phyloP scores from a whole-genome alignment of 2,329 filamentous ascomycete genomes.

The Fusarium hainanense region DNA sequence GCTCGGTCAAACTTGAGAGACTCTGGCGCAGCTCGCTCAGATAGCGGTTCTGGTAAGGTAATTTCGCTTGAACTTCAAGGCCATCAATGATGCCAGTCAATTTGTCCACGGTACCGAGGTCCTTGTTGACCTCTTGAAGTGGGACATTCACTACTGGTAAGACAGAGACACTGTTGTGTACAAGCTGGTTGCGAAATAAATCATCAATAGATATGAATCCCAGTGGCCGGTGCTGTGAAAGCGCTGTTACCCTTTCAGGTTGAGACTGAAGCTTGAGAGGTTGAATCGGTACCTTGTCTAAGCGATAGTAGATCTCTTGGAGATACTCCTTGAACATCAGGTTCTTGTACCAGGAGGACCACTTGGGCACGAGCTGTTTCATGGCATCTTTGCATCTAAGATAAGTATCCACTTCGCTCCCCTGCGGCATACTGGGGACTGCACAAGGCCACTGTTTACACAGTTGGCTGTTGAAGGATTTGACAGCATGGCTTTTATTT shows the following conservation, averaged over 20 bases:
- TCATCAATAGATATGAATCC: slow-evolving; percentile 27
- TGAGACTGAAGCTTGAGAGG: not conserved
- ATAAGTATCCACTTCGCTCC: not conserved
- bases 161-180: accelerated
- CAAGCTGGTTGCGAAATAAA: not conserved
- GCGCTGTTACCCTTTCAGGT: not conserved
- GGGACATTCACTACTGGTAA: not conserved
- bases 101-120: not conserved
- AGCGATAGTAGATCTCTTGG: not conserved
- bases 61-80: slow-evolving; percentile 6
- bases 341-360: slow-evolving; percentile 8
- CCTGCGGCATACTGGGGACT: not conserved
- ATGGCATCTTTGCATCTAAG: not conserved
- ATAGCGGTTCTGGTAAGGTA: slow-evolving; percentile 24
- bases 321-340: slow-evolving; percentile 25
- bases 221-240: not conserved
- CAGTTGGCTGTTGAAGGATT: not conserved
- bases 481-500: not conserved
- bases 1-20: slow-evolving; percentile 3
- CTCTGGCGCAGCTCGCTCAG: slow-evolving; percentile 26
- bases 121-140: accelerated
- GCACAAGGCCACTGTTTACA: not conserved
- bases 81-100: slow-evolving; percentile 8
- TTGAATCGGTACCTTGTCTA: slow-evolving; percentile 3
- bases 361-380: not conserved